Evolutionary conservation across 257 asterid species (phyloP).

Genomic region (Prunella vulgaris): DNA sequence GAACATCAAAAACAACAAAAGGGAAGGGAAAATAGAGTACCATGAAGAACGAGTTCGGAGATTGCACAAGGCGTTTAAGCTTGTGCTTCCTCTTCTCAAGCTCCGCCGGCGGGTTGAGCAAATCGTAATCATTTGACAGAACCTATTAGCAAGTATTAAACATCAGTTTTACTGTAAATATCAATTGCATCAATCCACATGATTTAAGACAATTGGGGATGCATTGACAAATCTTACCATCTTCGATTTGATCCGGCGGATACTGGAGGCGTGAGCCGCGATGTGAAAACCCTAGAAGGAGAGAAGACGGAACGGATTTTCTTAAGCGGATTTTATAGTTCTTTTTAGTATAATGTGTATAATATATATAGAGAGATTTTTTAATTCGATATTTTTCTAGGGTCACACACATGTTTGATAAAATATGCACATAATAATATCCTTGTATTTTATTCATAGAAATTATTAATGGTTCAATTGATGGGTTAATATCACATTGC

Average conservation of each 20-base stretch:
- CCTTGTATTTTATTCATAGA: too few relatives aligned
- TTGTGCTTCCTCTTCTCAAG: constrained; percentile 79
- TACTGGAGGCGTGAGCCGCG: neutral
- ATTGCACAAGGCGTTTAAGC: constrained; percentile 46
- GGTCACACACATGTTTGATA: too few relatives aligned
- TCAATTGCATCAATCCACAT: neutral
- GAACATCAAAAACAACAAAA: neutral
- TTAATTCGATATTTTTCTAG: too few relatives aligned
- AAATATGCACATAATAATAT: too few relatives aligned
- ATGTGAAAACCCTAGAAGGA: neutral
- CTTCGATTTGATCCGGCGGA: neutral
- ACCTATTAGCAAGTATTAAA: constrained; percentile 22
- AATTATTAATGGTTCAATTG: too few relatives aligned
- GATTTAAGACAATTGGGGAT: neutral
- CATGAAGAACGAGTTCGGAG: constrained; percentile 21
- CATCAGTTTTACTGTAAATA: neutral
- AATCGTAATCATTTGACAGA: constrained; percentile 54
- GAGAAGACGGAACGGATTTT: neutral
- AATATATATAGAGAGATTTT: too few relatives aligned
- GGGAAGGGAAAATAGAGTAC: neutral
- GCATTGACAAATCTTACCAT: neutral
- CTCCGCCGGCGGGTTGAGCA: constrained; percentile 68
- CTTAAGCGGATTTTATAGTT: neutral
- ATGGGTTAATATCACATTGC: too few relatives aligned
- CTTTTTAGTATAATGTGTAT: neutral